A percentile compares a stretch with the other conserved stretches of the same genome.
Conservation (phyloP, 768 basidiomycete genomes). For the Kwoniella sp. region DNA sequence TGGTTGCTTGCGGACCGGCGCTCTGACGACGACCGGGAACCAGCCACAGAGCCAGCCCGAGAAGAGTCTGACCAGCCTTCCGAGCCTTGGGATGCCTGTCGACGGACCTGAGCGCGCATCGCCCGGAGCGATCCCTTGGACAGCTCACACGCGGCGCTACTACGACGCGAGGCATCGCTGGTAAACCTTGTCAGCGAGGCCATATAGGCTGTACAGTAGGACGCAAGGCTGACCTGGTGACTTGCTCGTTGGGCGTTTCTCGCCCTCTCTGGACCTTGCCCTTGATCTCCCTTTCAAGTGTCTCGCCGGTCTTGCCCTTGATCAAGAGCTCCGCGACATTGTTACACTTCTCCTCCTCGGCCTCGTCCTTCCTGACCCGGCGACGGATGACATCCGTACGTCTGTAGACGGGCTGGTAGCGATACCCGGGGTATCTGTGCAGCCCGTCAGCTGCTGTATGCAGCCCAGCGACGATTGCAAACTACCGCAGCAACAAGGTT, state of each 20-base stretch:
- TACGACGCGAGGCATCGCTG: slow-evolving; percentile 2
- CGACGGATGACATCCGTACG: slow-evolving; percentile 44
- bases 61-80: slow-evolving; percentile 32
- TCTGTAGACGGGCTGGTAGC: slow-evolving; percentile 48
- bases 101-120: slow-evolving; percentile 31
- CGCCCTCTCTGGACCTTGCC: slow-evolving; percentile 25
- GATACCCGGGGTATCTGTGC: slow-evolving; percentile 48
- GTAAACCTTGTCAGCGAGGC: not conserved
- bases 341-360: slow-evolving; percentile 45
- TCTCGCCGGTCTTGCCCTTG: slow-evolving; percentile 40
- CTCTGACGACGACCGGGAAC: too few species aligned
- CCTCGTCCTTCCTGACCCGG: slow-evolving; percentile 42
- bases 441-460: too few species aligned
- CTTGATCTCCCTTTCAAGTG: slow-evolving; percentile 38
- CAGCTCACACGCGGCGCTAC: slow-evolving; percentile 26
- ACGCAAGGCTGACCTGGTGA: not conserved
- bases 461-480: too few species aligned
- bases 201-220: not conserved
- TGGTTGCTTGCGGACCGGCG: too few species aligned
- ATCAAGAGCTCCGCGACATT: slow-evolving; percentile 38
- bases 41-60: slow-evolving; percentile 7
- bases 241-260: not conserved
- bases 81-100: slow-evolving; percentile 16
- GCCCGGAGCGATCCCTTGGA: slow-evolving; percentile 42
- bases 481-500: not conserved